A percentile compares a stretch with the other conserved stretches of the same genome.
phyloP scores from a whole-genome alignment of 768 basidiomycete species.

The Phallus indusiatus region DNA sequence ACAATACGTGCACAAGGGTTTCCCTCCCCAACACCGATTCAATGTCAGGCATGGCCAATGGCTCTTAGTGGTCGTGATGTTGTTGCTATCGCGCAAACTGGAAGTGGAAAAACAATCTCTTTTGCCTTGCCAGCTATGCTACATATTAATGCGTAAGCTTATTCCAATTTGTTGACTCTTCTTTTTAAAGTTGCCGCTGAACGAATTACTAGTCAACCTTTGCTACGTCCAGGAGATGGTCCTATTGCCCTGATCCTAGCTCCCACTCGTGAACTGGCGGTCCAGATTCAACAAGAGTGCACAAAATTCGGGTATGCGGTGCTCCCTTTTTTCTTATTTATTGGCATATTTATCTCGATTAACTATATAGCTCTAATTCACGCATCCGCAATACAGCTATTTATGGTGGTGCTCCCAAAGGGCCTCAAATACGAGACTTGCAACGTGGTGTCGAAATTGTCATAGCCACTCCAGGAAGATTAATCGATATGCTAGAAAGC shows the following conservation, averaged over 20 bases:
- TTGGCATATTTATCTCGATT: constrained; percentile 1
- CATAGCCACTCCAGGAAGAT: constrained; percentile 98
- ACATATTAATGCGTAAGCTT: constrained; percentile 93
- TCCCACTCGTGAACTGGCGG: constrained; percentile 96
- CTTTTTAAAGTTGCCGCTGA: constrained; percentile 9
- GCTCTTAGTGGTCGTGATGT: constrained; percentile 90
- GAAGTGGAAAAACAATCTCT: constrained; percentile 96
- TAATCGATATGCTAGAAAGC: constrained; percentile 98
- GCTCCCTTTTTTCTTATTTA: constrained; percentile 1
- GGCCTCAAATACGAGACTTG: constrained; percentile 94
- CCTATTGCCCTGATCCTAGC: constrained; percentile 96
- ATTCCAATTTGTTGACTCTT: neutral
- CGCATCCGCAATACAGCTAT: constrained; percentile 98
- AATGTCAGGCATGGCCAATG: constrained; percentile 99
- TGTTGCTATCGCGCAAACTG: constrained; percentile 95
- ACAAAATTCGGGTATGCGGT: constrained; percentile 86
- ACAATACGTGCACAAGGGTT: constrained; percentile 95
- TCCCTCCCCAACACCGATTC: constrained; percentile 83
- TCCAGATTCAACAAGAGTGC: constrained; percentile 98
- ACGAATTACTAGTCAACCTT: constrained; percentile 58
- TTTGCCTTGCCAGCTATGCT: constrained; percentile 99
- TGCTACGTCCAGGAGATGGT: constrained; percentile 89
- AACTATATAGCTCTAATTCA: constrained; percentile 58
- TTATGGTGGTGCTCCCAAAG: constrained; percentile 98
- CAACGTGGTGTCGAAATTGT: constrained; percentile 96